Base-by-base conservation (phyloP, 352 stramenopile species). In the Phytopythium oedochilum region DNA sequence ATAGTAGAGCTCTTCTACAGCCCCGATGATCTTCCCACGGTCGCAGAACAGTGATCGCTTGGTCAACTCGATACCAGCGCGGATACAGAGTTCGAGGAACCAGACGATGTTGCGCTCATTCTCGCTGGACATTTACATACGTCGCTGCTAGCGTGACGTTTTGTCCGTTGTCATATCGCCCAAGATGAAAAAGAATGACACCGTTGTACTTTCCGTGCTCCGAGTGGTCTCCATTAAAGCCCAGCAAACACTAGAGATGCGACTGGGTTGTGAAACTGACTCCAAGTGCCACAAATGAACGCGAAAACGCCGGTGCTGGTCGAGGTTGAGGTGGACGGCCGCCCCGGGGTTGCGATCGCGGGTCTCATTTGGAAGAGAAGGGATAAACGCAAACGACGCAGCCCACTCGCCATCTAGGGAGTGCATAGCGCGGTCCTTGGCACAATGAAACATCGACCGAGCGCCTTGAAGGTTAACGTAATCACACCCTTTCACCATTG, bases 171-270 rank as follows among this genome's bases (percentile, higher is more conserved):
- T 39, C 52, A 35, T 58, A 39, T 20, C 52, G 25, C 18, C 40
- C 40, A 5, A 47, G 20, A 7, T 28, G 14, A 5, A 18, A 18
- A 5, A 47, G 40, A 15, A 47, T 28, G 3, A 47, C 40, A 4
- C n/a, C 40, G 40, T 47, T 47, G 40, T 47, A 47, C 12, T 59
- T 51, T 0, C 23, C 22, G 15, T 63, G 49, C 32, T 63, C 50
- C 1, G 42, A 63, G 35, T 63, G 57, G 3, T 31, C 50, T 15
- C 57, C 50, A 12, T 59, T 42, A 32, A 63, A 59, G 1, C 57
- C 57, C n/a, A 59, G 31, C 20, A 63, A 17, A 9, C 49, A 32
- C 2, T 55, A 14, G 9, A 55, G 39, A 5, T 22, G 32, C 0
- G 7, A 7, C 14, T 63, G 50, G 14, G 12, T 23, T 5, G 15